Evolutionary conservation across 768 basidiomycete species (phyloP).

Genomic region (Panaeolus cyanescens): DNA sequence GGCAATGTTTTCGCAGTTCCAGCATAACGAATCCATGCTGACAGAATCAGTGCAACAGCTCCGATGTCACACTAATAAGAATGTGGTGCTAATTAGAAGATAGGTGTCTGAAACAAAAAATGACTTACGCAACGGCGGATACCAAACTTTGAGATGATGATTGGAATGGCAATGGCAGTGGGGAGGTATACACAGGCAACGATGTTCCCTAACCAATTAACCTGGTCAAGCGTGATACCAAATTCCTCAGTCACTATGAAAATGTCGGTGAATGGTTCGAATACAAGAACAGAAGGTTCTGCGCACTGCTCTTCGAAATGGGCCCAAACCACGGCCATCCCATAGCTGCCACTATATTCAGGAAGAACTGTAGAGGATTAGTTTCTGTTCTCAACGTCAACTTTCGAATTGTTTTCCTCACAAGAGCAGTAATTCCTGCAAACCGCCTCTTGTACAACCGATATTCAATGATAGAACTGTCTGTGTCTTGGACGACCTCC

Average conservation of each 20-base stretch:
- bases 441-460: constrained; percentile 73
- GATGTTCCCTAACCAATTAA: constrained; percentile 83
- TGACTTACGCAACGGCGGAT: constrained; percentile 62
- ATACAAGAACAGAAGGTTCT: not conserved
- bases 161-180: constrained; percentile 58
- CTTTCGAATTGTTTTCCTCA: constrained; percentile 27
- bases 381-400: not conserved
- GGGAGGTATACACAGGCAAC: constrained; percentile 65
- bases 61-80: constrained; percentile 63
- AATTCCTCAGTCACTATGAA: constrained; percentile 62
- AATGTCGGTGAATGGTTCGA: not conserved
- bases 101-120: not conserved
- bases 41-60: constrained; percentile 51
- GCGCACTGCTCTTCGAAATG: constrained; percentile 67
- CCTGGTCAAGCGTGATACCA: constrained; percentile 65
- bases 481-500: not conserved
- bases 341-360: constrained; percentile 68
- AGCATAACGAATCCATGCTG: constrained; percentile 78
- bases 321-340: constrained; percentile 85
- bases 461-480: constrained; percentile 34
- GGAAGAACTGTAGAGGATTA: constrained; percentile 45
- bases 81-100: not conserved
- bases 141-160: constrained; percentile 58
- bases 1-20: constrained; percentile 62
- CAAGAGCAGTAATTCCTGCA: constrained; percentile 62